Evolutionary conservation across 805 yeast species (phyloP).

Genomic region (Cyberlindnera amylophila): DNA sequence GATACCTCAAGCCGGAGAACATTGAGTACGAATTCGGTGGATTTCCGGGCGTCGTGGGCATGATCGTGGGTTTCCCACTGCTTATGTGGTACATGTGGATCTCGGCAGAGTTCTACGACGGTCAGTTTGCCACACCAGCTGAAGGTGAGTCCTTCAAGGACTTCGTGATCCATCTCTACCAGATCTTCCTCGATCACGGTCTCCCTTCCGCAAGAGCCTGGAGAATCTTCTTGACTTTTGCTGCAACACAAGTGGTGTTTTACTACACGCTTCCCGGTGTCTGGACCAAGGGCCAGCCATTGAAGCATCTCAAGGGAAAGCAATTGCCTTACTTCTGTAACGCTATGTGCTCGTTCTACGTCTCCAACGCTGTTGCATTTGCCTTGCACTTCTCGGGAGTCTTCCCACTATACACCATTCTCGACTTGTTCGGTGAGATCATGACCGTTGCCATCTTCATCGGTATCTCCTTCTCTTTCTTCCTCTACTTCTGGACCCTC

Average conservation of each 20-base stretch:
- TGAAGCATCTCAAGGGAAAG: slow-evolving; percentile 71
- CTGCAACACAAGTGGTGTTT: slow-evolving; percentile 63
- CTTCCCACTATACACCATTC: slow-evolving; percentile 67
- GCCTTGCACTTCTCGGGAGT: slow-evolving; percentile 68
- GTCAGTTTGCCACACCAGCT: slow-evolving; percentile 66
- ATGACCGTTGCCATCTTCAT: slow-evolving; percentile 87
- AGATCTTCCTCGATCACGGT: slow-evolving; percentile 47
- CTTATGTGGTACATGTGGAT: slow-evolving; percentile 98
- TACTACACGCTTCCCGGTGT: slow-evolving; percentile 88
- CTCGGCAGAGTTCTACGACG: slow-evolving; percentile 74
- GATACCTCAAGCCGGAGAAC: slow-evolving; percentile 43
- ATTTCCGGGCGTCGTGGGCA: slow-evolving; percentile 79
- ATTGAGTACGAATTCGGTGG: slow-evolving; percentile 93
- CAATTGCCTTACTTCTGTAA: slow-evolving; percentile 92
- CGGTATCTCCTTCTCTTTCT: slow-evolving; percentile 68
- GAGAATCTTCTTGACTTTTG: slow-evolving; percentile 66
- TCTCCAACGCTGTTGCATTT: slow-evolving; percentile 54
- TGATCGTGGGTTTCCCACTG: slow-evolving; percentile 90
- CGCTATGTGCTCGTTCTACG: slow-evolving; percentile 82
- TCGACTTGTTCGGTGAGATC: slow-evolving; percentile 84
- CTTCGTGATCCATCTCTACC: slow-evolving; percentile 44
- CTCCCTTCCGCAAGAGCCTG: slow-evolving; percentile 60
- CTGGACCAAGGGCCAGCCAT: slow-evolving; percentile 93
- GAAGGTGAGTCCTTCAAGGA: slow-evolving; percentile 43
- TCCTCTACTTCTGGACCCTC: slow-evolving; percentile 66